phyloP scores from a whole-genome alignment of 2,329 filamentous ascomycete genomes.

The Myriosclerotinia duriaeana region DNA sequence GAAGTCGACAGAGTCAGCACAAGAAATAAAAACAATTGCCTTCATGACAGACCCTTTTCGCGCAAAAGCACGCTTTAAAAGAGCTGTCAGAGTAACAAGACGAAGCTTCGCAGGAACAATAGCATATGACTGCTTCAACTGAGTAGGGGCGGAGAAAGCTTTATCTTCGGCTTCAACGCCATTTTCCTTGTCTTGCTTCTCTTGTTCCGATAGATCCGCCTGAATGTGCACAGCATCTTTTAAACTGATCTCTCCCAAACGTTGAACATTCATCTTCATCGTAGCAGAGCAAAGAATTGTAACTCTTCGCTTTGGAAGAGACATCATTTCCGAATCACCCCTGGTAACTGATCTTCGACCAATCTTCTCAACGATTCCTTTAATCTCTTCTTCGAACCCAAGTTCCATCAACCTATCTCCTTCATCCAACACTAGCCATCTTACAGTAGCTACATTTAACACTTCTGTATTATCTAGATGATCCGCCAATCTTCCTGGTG shows the following conservation, averaged over 20 bases:
- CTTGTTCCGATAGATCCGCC: conserved; percentile 53
- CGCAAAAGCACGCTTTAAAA: conserved; percentile 84
- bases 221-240: conserved; percentile 89
- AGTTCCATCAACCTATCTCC: conserved; percentile 98
- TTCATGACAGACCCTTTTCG: conserved; percentile 93
- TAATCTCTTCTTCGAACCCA: conserved; percentile 92
- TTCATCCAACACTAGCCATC: conserved; percentile 94
- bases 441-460: conserved; percentile 80
- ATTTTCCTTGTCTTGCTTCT: conserved; percentile 52
- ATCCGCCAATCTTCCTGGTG: conserved; percentile 85
- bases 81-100: conserved; percentile 80
- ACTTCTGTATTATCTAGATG: conserved; percentile 91
- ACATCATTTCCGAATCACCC: conserved; percentile 55
- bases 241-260: conserved; percentile 89
- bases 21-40: conserved; percentile 93
- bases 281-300: conserved; percentile 95
- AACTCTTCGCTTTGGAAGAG: conserved; percentile 72
- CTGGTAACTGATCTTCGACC: conserved; percentile 63
- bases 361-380: conserved; percentile 79
- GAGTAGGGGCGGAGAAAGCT: conserved; percentile 78
- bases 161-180: conserved; percentile 48
- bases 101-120: conserved; percentile 87
- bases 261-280: conserved; percentile 96
- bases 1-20: conserved; percentile 94
- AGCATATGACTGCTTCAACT: conserved; percentile 89